Evolutionary conservation across 1,284 basidiomycete species (phyloP), one percentile per base, ranked within the genome.

Genomic region (Tylopilus orsonianus): DNA sequence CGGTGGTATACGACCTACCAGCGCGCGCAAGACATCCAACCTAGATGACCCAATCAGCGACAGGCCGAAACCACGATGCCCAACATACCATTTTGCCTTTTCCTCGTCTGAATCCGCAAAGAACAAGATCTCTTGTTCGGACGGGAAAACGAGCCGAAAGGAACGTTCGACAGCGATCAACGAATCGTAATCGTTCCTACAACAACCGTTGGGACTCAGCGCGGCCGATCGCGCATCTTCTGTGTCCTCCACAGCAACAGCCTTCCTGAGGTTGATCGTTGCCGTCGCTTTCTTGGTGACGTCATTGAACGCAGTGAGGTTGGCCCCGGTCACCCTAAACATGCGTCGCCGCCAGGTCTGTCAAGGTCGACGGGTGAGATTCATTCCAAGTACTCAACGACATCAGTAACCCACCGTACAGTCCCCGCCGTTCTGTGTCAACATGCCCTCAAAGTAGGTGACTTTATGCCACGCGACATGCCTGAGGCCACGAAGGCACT

Each of bases 371-470:
- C 20, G 7, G 26, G 10, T 59, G 46, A 50, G 41, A 47, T 37
- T 4, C 23, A 26, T 14, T 14, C 23, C n/a, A 26, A 38, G 26
- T 8, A 13, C 8, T 0, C 8, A 41, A 32, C 0, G 7, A 2
- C 3, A 2, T 34, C 19, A 53, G 30, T 10, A n/a, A 70, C 87
- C 67, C 68, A 95, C 93, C 50, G 72, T 79, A 64, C 94, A 97
- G 68, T 97, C 96, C n/a, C 94, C 96, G 5, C 96, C 96, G 52
- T 81, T 82, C 72, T 99, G 96, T 12, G 96, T 99, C 59, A 99
- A 69, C 0, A 85, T 86, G n/a, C 95, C 93, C 67, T 95, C 87
- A 68, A 89, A 90, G 65, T 95, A 93, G 40, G 89, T 89, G 49
- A 87, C 80, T 70, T 93, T 91, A 65, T 96, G 93, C 93, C 93